Conservation (phyloP, 1,284 basidiomycete genomes). For the Agroathelia rolfsii region DNA sequence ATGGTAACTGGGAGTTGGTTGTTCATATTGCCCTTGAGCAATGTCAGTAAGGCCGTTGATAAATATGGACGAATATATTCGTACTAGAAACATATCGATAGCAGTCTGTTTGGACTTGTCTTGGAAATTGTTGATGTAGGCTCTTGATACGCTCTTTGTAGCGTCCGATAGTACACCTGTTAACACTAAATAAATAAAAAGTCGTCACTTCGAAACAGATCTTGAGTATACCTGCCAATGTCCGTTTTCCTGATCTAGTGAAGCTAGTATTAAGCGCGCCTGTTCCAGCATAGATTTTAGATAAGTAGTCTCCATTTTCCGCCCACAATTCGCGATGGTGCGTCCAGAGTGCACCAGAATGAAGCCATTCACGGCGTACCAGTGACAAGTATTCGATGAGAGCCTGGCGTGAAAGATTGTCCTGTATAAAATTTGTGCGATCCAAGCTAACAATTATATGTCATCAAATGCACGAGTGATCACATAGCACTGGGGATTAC, state of each 20-base stretch:
- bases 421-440: constrained; percentile 97
- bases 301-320: constrained; percentile 87
- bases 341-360: constrained; percentile 65
- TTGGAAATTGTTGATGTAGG: constrained; percentile 98
- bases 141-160: constrained; percentile 89
- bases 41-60: constrained; percentile 3
- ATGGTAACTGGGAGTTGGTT: constrained; percentile 84
- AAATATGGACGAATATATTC: constrained; percentile 13
- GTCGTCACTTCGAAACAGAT: neutral
- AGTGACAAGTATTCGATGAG: constrained; percentile 68
- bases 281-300: constrained; percentile 92
- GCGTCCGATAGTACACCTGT: constrained; percentile 86
- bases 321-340: constrained; percentile 94
- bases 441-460: constrained; percentile 55
- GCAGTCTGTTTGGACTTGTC: constrained; percentile 92
- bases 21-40: constrained; percentile 75
- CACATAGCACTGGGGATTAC: constrained; percentile 36
- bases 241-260: constrained; percentile 89
- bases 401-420: constrained; percentile 74
- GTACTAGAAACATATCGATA: constrained; percentile 89
- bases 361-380: constrained; percentile 67
- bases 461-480: constrained; percentile 2
- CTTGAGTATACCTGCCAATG: constrained; percentile 55
- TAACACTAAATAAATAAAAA: constrained; percentile 1
- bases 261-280: constrained; percentile 95